phyloP scores from a whole-genome alignment of 2,329 filamentous ascomycete genomes.

The Pseudogymnoascus sp. region DNA sequence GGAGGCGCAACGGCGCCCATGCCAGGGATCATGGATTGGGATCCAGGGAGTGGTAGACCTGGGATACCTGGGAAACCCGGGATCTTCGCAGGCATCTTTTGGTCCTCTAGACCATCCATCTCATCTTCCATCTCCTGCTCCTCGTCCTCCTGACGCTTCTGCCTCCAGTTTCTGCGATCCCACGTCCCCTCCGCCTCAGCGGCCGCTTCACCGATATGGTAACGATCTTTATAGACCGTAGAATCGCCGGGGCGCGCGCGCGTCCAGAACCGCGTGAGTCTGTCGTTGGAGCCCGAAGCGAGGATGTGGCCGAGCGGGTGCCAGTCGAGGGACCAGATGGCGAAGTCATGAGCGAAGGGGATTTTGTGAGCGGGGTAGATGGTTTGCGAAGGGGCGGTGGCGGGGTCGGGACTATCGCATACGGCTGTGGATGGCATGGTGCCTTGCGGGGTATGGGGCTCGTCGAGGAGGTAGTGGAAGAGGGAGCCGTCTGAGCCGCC shows the following conservation, averaged over 20 bases:
- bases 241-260: conserved; percentile 79
- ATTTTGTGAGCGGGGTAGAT: conserved; percentile 86
- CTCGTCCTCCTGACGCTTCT: conserved; percentile 81
- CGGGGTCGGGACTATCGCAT: conserved; percentile 75
- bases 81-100: conserved; percentile 64
- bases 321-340: conserved; percentile 97
- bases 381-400: conserved; percentile 75
- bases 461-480: conserved; percentile 91
- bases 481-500: conserved; percentile 85
- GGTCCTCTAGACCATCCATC: conserved; percentile 83
- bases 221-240: conserved; percentile 80
- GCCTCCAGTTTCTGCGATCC: conserved; percentile 69
- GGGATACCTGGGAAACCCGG: conserved; percentile 51
- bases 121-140: conserved; percentile 92
- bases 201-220: conserved; percentile 89
- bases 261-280: conserved; percentile 95
- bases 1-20: conserved; percentile 36
- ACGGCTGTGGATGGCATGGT: conserved; percentile 66
- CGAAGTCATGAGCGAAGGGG: conserved; percentile 83
- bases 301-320: conserved; percentile 93
- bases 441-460: conserved; percentile 76
- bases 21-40: conserved; percentile 40
- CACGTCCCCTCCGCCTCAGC: conserved; percentile 94
- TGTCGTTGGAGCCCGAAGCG: conserved; percentile 91
- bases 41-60: conserved; percentile 26